Percentiles rank a stretch among this genome's conserved stretches.
These are phyloP conservation scores for Yarrowia sp. DNA, from an alignment of 805 yeast species.

Conservation along the genomic window DNA sequence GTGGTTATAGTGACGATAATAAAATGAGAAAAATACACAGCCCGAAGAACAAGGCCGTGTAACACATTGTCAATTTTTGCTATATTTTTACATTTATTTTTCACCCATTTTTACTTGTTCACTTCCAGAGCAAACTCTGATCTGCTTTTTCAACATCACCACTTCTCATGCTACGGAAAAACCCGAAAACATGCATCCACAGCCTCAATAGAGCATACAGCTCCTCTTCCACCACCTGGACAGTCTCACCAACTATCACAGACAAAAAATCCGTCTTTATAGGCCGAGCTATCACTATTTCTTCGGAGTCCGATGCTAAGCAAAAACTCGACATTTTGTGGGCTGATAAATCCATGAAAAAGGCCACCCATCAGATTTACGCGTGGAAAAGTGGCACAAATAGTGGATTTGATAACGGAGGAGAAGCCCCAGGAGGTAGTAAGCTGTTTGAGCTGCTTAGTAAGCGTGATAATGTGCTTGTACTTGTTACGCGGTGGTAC, in stretches of 20 bases:
- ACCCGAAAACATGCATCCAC: not conserved
- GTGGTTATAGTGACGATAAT: too few relatives aligned
- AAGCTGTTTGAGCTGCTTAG: constrained; percentile 14
- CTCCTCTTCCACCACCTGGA: not conserved
- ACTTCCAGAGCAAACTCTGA: not conserved
- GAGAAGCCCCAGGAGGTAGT: constrained; percentile 26
- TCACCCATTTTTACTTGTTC: too few relatives aligned
- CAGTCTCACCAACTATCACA: not conserved
- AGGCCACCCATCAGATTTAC: constrained; percentile 23
- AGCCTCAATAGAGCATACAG: not conserved
- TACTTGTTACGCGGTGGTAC: constrained; percentile 21
- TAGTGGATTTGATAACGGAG: constrained; percentile 18
- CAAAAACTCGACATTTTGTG: not conserved
- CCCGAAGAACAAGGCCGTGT: too few relatives aligned
- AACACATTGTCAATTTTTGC: too few relatives aligned
- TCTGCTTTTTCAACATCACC: too few relatives aligned
- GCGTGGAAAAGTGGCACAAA: not conserved
- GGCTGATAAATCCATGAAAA: constrained; percentile 3
- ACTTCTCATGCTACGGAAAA: not conserved
- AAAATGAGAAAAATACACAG: too few relatives aligned
- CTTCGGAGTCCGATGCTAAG: constrained; percentile 8
- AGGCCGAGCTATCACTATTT: constrained; percentile 1
- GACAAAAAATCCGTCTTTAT: constrained; percentile 25
- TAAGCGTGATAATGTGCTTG: not conserved
- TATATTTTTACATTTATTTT: too few relatives aligned